These are phyloP conservation scores for Candida lessepsii DNA, from an alignment of 805 yeast species.

Conservation along the genomic window DNA sequence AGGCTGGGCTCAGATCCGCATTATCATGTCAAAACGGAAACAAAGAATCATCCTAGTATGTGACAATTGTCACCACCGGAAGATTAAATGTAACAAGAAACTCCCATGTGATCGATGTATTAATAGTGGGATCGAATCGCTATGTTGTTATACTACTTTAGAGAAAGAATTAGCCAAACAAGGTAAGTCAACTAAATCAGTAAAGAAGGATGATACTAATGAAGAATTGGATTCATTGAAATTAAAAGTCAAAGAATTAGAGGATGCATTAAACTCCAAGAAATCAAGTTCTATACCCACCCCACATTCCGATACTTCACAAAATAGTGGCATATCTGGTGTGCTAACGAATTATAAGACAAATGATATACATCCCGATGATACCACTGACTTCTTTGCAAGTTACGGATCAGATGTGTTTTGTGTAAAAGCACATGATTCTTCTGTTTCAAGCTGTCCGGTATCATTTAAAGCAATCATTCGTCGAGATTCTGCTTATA, in stretches of 20 bases:
- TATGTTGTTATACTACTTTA: conserved; percentile 14
- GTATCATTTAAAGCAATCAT: conserved; percentile 9
- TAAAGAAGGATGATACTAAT: conserved; percentile 4
- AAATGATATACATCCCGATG: not conserved
- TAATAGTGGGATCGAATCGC: conserved; percentile 13
- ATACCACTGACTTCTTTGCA: conserved; percentile 12
- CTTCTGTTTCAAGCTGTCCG: conserved; percentile 12
- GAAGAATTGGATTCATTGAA: conserved; percentile 7
- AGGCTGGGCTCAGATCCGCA: not conserved
- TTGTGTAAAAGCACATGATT: conserved; percentile 6
- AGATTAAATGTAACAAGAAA: conserved; percentile 42
- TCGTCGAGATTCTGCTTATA: conserved; percentile 12
- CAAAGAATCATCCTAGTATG: conserved; percentile 47
- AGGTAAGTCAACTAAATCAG: conserved; percentile 11
- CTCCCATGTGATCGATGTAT: conserved; percentile 30
- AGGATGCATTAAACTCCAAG: conserved; percentile 1
- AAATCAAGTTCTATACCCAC: not conserved
- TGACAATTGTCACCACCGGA: conserved; percentile 45
- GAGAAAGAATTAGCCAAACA: conserved; percentile 16
- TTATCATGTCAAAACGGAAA: conserved; percentile 23
- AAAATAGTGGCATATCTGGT: not conserved
- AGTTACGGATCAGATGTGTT: conserved; percentile 7
- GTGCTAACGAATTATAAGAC: no score
- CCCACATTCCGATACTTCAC: not conserved
- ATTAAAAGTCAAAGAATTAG: conserved; percentile 9